A percentile compares a stretch with the other conserved stretches of the same genome.
These are phyloP conservation scores for Candida golubevii DNA, from an alignment of 805 yeast species.

Conservation along the genomic window DNA sequence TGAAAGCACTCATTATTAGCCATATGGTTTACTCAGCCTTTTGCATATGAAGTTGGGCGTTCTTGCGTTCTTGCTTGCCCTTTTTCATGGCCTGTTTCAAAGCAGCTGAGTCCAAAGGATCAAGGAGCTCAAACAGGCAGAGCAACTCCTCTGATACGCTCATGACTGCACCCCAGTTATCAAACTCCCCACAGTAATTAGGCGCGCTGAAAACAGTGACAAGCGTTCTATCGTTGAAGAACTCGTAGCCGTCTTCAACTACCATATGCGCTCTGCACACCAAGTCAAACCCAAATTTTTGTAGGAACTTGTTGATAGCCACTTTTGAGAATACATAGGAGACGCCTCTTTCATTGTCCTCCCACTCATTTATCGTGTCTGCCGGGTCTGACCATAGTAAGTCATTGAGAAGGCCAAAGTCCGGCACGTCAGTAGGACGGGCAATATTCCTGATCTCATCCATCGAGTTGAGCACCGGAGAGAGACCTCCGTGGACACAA, in stretches of 20 bases:
- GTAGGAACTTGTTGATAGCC: slow-evolving; percentile 72
- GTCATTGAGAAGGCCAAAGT: slow-evolving; percentile 73
- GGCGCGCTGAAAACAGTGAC: slow-evolving; percentile 77
- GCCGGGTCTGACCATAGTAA: slow-evolving; percentile 84
- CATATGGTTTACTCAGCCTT: slow-evolving; percentile 1
- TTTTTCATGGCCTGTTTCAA: slow-evolving; percentile 91
- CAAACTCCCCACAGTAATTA: slow-evolving; percentile 77
- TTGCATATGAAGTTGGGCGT: slow-evolving; percentile 37
- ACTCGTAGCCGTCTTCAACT: slow-evolving; percentile 76
- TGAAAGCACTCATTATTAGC: too few species aligned
- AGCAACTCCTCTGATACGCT: slow-evolving; percentile 88
- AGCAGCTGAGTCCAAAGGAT: slow-evolving; percentile 90
- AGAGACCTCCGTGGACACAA: slow-evolving; percentile 82
- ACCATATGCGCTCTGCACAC: slow-evolving; percentile 89
- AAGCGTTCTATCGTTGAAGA: slow-evolving; percentile 64
- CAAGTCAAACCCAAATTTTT: slow-evolving; percentile 72
- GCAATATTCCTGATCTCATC: slow-evolving; percentile 72
- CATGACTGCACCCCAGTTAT: slow-evolving; percentile 98
- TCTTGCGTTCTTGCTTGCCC: slow-evolving; percentile 82
- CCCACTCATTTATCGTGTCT: slow-evolving; percentile 80
- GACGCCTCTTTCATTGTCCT: slow-evolving; percentile 82
- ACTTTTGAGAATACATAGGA: slow-evolving; percentile 75
- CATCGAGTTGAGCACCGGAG: slow-evolving; percentile 69
- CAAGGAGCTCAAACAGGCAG: slow-evolving; percentile 88
- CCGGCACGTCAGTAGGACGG: slow-evolving; percentile 84